Conservation (phyloP, 176 grass and related monocot species). For the Pharus latifolius region DNA sequence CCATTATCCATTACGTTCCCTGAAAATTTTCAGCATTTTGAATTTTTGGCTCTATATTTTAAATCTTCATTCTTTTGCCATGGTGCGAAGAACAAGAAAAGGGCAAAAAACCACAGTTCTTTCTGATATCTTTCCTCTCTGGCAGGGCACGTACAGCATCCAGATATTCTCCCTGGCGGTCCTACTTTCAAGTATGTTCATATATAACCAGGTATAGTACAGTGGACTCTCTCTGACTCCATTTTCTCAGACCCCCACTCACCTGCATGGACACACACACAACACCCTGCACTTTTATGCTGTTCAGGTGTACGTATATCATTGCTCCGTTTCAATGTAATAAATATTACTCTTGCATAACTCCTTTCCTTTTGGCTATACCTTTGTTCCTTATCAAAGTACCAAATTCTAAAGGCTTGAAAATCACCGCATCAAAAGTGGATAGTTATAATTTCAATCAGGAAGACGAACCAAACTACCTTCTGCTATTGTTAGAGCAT, state of each 20-base stretch:
- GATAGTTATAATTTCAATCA: too few relatives aligned
- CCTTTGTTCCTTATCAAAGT: too few relatives aligned
- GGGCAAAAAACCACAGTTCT: background rate
- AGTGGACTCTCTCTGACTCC: background rate
- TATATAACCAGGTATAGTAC: constrained; percentile 56
- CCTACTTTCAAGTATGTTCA: constrained; percentile 60
- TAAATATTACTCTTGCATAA: too few relatives aligned
- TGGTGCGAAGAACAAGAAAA: background rate
- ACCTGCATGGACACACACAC: too few relatives aligned
- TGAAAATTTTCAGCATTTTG: background rate
- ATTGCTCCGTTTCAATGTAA: too few relatives aligned
- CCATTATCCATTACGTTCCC: too few relatives aligned
- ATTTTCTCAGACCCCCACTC: too few relatives aligned
- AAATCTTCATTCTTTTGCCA: background rate
- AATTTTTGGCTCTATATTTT: background rate
- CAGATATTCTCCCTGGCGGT: constrained; percentile 73
- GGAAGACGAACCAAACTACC: too few relatives aligned
- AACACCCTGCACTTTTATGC: too few relatives aligned
- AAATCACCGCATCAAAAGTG: too few relatives aligned
- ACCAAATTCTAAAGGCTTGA: too few relatives aligned
- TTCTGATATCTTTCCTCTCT: constrained; percentile 5
- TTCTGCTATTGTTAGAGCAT: background rate
- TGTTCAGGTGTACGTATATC: too few relatives aligned
- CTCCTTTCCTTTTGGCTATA: background rate
- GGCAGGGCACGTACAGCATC: constrained; percentile 64